Conservation (phyloP, 2,329 filamentous ascomycete species). For the Fusarium tuaranense region DNA sequence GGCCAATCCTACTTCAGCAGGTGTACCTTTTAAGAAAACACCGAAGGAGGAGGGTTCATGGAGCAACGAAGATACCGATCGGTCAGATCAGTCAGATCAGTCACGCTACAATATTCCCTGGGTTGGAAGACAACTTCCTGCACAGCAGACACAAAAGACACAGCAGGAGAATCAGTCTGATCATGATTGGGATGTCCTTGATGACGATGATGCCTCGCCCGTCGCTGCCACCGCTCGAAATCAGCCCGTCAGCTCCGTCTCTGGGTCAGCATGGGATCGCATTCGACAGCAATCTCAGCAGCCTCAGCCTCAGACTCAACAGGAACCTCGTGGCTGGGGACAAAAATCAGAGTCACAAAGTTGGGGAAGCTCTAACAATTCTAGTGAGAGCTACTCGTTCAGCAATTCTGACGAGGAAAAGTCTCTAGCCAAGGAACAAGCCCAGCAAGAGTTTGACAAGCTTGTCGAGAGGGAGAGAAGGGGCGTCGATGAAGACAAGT, state of each 20-base stretch:
- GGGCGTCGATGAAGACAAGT: constrained; percentile 44
- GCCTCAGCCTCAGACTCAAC: constrained; percentile 7
- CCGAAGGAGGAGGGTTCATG: constrained; percentile 20
- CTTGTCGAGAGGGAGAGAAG: constrained; percentile 59
- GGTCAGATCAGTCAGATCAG: background rate
- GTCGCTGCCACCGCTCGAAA: constrained; percentile 49
- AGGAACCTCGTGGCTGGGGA: constrained; percentile 36
- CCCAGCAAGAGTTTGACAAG: constrained; percentile 64
- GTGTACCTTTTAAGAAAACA: constrained; percentile 14
- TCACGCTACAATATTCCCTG: constrained; percentile 9
- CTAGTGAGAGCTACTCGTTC: constrained; percentile 50
- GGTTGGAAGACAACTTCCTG: constrained; percentile 6
- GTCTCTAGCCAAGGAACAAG: constrained; percentile 55
- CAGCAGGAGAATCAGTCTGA: constrained; percentile 25
- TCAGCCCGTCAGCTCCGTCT: constrained; percentile 23
- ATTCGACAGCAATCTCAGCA: constrained; percentile 50
- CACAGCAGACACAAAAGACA: constrained; percentile 14
- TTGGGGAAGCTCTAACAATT: constrained; percentile 45
- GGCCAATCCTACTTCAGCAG: constrained; percentile 16
- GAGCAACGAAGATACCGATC: background rate
- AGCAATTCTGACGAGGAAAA: constrained; percentile 52
- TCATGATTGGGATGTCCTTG: constrained; percentile 41
- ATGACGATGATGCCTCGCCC: constrained; percentile 59
- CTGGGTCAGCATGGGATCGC: constrained; percentile 58
- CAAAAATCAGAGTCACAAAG: constrained; percentile 21